Conservation (phyloP, 2,329 filamentous ascomycete genomes). For the Xylaria polymorpha region DNA sequence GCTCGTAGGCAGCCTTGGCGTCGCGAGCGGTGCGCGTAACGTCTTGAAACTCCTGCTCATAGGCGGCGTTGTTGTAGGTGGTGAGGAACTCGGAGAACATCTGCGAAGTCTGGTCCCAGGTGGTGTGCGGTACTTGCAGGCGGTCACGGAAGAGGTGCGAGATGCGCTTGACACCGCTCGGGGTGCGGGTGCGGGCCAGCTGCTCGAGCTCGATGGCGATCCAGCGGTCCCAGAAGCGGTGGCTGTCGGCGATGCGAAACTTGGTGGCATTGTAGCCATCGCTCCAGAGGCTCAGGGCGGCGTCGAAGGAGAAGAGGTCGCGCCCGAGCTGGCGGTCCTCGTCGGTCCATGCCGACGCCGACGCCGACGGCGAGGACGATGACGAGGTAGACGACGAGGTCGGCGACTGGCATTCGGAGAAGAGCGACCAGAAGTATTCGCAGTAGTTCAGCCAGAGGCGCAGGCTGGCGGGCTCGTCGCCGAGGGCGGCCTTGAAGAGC, state of each 20-base stretch:
- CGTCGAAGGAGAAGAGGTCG: constrained; percentile 76
- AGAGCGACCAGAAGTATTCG: constrained; percentile 80
- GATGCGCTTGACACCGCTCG: constrained; percentile 71
- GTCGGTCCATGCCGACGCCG: constrained; percentile 63
- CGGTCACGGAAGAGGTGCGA: constrained; percentile 77
- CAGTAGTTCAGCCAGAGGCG: constrained; percentile 82
- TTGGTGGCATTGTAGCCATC: constrained; percentile 77
- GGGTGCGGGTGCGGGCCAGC: constrained; percentile 66
- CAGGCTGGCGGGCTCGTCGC: constrained; percentile 78
- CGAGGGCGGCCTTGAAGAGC: constrained; percentile 75
- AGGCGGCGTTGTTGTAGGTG: constrained; percentile 75
- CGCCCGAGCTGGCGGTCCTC: constrained; percentile 76
- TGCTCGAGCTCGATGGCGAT: constrained; percentile 77
- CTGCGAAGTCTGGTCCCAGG: constrained; percentile 80
- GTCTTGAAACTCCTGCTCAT: constrained; percentile 78
- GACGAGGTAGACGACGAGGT: constrained; percentile 38
- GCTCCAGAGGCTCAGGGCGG: constrained; percentile 75
- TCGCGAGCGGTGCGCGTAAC: constrained; percentile 71
- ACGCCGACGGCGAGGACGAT: constrained; percentile 6
- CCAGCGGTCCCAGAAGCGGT: constrained; percentile 83
- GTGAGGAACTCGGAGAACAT: constrained; percentile 80
- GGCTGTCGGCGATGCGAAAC: constrained; percentile 80
- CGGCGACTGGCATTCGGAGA: constrained; percentile 70
- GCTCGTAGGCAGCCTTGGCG: constrained; percentile 71
- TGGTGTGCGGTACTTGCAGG: constrained; percentile 76